Evolutionary conservation across 441 rosid genomes (phyloP).

Genomic region (Daphne laureola): DNA sequence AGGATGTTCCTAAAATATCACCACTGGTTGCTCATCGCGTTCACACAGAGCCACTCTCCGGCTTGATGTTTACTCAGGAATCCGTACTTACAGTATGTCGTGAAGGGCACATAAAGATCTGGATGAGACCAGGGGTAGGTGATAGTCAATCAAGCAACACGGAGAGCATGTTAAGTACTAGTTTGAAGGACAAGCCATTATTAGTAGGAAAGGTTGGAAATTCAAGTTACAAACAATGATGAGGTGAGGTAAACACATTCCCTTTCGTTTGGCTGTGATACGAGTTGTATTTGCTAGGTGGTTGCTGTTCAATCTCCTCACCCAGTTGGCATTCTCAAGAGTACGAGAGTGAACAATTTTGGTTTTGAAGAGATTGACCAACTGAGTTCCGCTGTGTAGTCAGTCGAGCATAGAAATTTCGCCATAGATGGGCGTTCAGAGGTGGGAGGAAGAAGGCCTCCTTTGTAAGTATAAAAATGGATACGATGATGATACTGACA

Average conservation of each 20-base stretch:
- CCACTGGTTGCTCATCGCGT: constrained; percentile 81
- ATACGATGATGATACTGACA: constrained; percentile 27
- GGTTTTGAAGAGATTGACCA: constrained; percentile 24
- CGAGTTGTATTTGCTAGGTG: constrained; percentile 25
- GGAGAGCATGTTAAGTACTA: constrained; percentile 43
- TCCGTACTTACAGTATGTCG: constrained; percentile 79
- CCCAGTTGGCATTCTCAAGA: constrained; percentile 25
- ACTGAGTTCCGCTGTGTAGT: constrained; percentile 31
- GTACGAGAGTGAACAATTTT: constrained; percentile 15
- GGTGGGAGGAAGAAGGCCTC: constrained; percentile 26
- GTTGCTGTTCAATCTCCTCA: constrained; percentile 21
- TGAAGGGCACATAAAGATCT: constrained; percentile 87
- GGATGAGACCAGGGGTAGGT: constrained; percentile 70
- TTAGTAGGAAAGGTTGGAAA: constrained; percentile 43
- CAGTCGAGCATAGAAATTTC: constrained; percentile 26
- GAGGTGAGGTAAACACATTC: constrained; percentile 14
- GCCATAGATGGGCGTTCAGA: constrained; percentile 30
- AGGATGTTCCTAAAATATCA: constrained; percentile 85
- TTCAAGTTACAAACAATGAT: constrained; percentile 56
- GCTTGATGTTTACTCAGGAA: constrained; percentile 74
- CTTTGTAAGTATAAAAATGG: constrained; percentile 46
- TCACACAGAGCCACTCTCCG: constrained; percentile 89
- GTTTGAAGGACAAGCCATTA: constrained; percentile 59
- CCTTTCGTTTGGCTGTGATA: constrained; percentile 17
- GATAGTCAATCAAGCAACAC: constrained; percentile 50